Conservation (phyloP, 257 asterid genomes). For the Przewalskia tangutica region DNA sequence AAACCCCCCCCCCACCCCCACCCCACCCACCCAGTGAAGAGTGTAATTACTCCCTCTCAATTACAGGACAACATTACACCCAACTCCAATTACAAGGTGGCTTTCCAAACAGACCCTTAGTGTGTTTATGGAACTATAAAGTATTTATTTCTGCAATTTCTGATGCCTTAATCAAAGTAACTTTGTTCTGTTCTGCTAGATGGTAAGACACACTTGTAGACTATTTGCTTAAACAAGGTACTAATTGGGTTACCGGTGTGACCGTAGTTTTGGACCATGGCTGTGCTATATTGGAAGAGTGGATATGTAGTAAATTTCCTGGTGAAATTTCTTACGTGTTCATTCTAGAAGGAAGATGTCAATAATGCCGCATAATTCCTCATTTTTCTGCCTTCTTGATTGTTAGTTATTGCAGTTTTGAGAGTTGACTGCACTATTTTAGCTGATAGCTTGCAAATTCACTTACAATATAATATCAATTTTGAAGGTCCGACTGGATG, state of each 20-base stretch:
- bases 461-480: conserved; percentile 7
- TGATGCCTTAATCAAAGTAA: background rate
- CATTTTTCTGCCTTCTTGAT: background rate
- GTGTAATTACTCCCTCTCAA: no score
- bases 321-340: background rate
- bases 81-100: no score
- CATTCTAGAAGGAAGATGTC: background rate
- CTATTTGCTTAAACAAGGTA: background rate
- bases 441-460: background rate
- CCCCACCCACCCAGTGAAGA: no score
- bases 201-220: background rate
- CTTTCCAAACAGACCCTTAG: background rate
- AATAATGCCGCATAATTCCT: background rate
- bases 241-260: background rate
- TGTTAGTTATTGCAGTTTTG: background rate
- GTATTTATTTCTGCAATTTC: background rate
- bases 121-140: background rate
- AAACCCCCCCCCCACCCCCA: no score
- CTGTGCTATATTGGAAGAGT: background rate
- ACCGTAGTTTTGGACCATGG: background rate
- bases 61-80: no score
- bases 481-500: conserved; percentile 64
- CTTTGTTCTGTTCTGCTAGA: background rate
- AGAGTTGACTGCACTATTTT: background rate
- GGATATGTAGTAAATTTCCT: background rate